These are phyloP conservation scores for Acanthamoeba rhysodes DNA, from an alignment of 208 protist genomes.

Conservation along the genomic window DNA sequence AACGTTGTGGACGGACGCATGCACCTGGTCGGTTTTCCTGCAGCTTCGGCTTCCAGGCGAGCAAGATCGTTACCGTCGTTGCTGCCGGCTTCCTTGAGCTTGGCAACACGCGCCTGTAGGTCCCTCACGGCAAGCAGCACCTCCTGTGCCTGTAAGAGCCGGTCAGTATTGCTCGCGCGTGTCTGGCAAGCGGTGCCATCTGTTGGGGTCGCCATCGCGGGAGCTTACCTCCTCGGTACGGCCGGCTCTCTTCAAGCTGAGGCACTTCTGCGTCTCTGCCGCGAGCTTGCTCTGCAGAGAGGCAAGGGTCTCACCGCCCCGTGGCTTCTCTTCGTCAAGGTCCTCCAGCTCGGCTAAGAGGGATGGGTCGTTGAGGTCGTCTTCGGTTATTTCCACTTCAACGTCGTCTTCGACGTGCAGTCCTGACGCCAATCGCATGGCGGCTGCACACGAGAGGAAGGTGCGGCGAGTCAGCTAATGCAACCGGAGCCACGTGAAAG, in stretches of 20 bases:
- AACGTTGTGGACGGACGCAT: neutral
- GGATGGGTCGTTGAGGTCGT: slow-evolving; percentile 47
- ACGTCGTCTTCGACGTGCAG: slow-evolving; percentile 21
- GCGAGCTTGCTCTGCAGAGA: slow-evolving; percentile 9
- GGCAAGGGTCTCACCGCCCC: neutral
- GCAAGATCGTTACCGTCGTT: neutral
- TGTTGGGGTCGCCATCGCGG: neutral
- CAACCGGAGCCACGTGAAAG: neutral
- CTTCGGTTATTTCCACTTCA: slow-evolving; percentile 66
- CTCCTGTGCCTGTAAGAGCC: neutral
- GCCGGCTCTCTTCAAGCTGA: slow-evolving; percentile 32
- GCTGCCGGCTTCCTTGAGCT: neutral
- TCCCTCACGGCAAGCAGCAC: neutral
- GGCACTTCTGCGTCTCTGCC: slow-evolving; percentile 9
- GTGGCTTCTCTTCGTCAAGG: neutral
- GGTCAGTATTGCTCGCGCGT: neutral
- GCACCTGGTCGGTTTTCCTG: neutral
- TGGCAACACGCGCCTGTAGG: neutral
- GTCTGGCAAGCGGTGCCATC: neutral
- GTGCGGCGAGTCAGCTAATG: neutral
- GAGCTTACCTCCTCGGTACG: neutral
- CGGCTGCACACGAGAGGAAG: neutral
- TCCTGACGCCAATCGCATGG: slow-evolving; percentile 4
- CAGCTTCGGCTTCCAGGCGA: neutral
- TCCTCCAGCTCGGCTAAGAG: slow-evolving; percentile 41